Percentiles rank a stretch among this genome's conserved stretches.
phyloP scores from a whole-genome alignment of 1,284 basidiomycete species.

The Moesziomyces aphidis region DNA sequence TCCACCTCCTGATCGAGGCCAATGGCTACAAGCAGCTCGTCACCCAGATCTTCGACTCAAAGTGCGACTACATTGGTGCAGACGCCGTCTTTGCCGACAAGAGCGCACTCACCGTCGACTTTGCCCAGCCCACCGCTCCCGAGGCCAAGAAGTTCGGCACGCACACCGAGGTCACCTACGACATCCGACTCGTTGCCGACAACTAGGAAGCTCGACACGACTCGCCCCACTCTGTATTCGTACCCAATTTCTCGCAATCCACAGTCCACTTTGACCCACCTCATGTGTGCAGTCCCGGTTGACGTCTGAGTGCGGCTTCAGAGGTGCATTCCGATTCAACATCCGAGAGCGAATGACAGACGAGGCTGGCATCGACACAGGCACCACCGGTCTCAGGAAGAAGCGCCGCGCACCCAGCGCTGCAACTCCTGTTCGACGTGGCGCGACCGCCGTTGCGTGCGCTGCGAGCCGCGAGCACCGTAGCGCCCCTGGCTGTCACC shows the following conservation, averaged over 20 bases:
- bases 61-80: conserved; percentile 67
- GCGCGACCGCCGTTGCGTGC: conserved; percentile 32
- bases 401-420: conserved; percentile 36
- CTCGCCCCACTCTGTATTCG: too few species aligned
- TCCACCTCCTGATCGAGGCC: conserved; percentile 58
- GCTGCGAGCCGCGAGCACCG: conserved; percentile 3
- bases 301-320: neutral
- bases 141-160: conserved; percentile 21
- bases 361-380: too few species aligned
- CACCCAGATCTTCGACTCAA: conserved; percentile 66
- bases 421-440: conserved; percentile 46
- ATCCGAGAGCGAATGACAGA: too few species aligned
- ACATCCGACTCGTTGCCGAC: conserved; percentile 56
- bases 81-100: conserved; percentile 70
- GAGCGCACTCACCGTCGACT: conserved; percentile 65
- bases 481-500: neutral
- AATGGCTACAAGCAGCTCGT: conserved; percentile 31
- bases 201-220: neutral
- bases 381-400: neutral
- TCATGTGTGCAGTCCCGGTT: too few species aligned
- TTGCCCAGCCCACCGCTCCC: conserved; percentile 42
- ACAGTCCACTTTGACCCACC: too few species aligned
- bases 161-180: conserved; percentile 55
- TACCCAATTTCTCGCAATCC: too few species aligned
- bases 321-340: too few species aligned